phyloP scores from a whole-genome alignment of 257 asterid species.

The Echites panduratus region DNA sequence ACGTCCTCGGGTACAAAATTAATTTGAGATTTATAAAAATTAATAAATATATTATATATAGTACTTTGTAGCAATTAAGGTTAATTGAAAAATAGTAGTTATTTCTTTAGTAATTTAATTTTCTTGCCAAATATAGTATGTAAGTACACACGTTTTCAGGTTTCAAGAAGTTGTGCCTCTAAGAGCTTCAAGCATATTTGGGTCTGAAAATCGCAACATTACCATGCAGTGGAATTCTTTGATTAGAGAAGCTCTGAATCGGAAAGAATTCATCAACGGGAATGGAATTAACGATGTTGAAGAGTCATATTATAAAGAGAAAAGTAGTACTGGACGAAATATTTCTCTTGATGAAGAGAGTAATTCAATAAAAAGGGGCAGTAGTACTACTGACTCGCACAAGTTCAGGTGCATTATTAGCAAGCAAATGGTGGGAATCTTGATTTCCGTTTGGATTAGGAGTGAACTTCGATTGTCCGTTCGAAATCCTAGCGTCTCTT shows the following conservation, averaged over 20 bases:
- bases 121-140: no score
- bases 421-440: conserved; percentile 65
- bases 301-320: background rate
- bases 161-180: conserved; percentile 72
- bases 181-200: conserved; percentile 41
- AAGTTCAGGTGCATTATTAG: conserved; percentile 49
- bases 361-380: background rate
- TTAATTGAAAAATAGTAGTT: no score
- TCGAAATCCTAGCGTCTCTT: conserved; percentile 46
- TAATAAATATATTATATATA: background rate
- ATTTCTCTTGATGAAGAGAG: background rate
- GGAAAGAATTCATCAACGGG: conserved; percentile 6
- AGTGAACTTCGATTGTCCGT: conserved; percentile 35
- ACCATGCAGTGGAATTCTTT: conserved; percentile 48
- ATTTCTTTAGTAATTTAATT: no score
- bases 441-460: conserved; percentile 60
- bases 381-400: background rate
- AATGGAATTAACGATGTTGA: no score
- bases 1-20: conserved; percentile 31
- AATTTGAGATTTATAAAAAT: background rate
- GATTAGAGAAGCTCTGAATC: conserved; percentile 37
- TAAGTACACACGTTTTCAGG: no score
- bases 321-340: background rate
- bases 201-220: conserved; percentile 34
- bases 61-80: background rate